Evolutionary conservation across 2,329 filamentous ascomycete genomes (phyloP).

Genomic region (Aspergillus arachidicola): DNA sequence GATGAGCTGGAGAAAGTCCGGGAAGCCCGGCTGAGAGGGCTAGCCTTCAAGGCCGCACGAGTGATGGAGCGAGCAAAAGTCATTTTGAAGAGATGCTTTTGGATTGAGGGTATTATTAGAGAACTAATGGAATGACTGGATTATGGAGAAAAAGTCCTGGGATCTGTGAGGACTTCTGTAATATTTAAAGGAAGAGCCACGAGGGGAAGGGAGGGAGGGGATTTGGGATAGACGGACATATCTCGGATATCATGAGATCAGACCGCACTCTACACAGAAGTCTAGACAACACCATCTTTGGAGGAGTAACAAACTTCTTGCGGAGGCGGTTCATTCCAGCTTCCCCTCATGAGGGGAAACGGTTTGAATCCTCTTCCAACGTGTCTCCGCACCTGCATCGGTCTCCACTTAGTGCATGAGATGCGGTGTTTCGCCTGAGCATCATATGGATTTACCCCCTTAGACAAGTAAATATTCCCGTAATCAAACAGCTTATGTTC

Average conservation of each 20-base stretch:
- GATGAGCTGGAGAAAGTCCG: conserved; percentile 63
- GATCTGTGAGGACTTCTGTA: neutral
- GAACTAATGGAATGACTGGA: neutral
- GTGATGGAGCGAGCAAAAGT: neutral
- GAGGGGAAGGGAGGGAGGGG: neutral
- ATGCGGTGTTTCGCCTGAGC: neutral
- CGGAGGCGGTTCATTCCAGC: neutral
- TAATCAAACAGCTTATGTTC: neutral
- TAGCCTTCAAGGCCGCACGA: neutral
- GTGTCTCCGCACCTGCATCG: neutral
- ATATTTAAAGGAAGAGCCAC: neutral
- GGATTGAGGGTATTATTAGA: neutral
- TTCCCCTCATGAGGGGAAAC: neutral
- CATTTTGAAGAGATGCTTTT: neutral
- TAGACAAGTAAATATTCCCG: neutral
- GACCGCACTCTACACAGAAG: neutral
- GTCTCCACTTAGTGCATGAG: neutral
- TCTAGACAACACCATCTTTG: neutral
- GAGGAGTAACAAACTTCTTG: neutral
- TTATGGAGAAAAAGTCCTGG: neutral
- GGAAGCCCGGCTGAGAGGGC: conserved; percentile 9
- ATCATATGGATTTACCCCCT: neutral
- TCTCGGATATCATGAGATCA: neutral
- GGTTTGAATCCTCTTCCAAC: neutral
- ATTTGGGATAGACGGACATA: neutral